Evolutionary conservation across 805 yeast species (phyloP).

Genomic region (Kodamaea fukazawae): DNA sequence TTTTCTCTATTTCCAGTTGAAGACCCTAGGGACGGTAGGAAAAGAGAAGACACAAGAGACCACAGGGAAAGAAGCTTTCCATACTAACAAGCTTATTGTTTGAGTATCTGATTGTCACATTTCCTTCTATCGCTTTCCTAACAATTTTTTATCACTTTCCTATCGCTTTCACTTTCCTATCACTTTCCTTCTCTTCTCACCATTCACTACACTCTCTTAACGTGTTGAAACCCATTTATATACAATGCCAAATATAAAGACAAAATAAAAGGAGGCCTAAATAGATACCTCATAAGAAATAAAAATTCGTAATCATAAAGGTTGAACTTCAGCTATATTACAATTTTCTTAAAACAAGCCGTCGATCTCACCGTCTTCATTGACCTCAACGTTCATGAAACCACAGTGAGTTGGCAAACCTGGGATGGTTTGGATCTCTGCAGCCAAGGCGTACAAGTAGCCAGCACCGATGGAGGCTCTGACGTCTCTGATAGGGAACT

Average conservation of each 20-base stretch:
- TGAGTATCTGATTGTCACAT: too few species aligned
- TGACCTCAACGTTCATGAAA: constrained; percentile 81
- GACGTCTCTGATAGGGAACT: constrained; percentile 77
- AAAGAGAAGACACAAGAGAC: too few species aligned
- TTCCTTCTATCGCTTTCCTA: too few species aligned
- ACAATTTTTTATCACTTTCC: too few species aligned
- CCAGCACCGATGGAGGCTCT: constrained; percentile 82
- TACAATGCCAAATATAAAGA: constrained; percentile 1
- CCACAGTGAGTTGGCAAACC: constrained; percentile 86
- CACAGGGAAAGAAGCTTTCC: too few species aligned
- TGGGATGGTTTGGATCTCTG: constrained; percentile 83
- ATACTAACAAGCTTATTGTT: too few species aligned
- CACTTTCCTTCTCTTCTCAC: neutral
- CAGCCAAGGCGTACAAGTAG: constrained; percentile 79
- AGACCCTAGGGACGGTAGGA: too few species aligned
- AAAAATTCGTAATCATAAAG: constrained; percentile 10
- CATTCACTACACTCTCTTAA: constrained; percentile 3
- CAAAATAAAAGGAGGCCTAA: too few species aligned
- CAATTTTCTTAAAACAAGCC: constrained; percentile 56
- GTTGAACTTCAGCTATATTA: constrained; percentile 8
- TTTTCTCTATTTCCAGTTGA: too few species aligned
- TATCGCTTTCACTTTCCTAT: constrained; percentile 1
- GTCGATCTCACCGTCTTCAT: constrained; percentile 76
- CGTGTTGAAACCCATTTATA: constrained; percentile 9
- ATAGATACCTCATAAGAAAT: constrained; percentile 3